Percentiles rank a stretch among this genome's conserved stretches.
Conservation (phyloP, 1,284 basidiomycete genomes). For the Termitomyces sp. region DNA sequence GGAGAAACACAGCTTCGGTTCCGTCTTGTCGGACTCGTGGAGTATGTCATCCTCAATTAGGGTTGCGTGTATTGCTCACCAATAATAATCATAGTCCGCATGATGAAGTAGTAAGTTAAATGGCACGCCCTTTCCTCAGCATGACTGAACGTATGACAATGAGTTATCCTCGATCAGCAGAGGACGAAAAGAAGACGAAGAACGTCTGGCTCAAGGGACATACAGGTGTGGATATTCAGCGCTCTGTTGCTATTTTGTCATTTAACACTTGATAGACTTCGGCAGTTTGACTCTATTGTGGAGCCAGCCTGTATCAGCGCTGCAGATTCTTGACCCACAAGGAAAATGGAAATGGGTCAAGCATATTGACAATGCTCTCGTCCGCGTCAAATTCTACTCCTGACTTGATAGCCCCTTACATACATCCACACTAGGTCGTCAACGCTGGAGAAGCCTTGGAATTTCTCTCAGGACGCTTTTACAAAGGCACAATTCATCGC, state of each 20-base stretch:
- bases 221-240: conserved; percentile 31
- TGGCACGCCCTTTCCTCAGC: background rate
- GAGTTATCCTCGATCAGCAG: conserved; percentile 27
- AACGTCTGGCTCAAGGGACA: conserved; percentile 54
- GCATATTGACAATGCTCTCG: conserved; percentile 49
- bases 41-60: conserved; percentile 24
- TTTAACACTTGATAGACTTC: conserved; percentile 33
- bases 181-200: conserved; percentile 45
- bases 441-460: conserved; percentile 37
- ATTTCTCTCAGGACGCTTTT: conserved; percentile 40
- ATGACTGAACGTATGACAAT: background rate
- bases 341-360: conserved; percentile 46
- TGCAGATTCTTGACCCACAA: conserved; percentile 44
- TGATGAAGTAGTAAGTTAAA: conserved; percentile 41
- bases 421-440: conserved; percentile 13
- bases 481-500: conserved; percentile 30
- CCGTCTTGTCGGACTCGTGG: conserved; percentile 31
- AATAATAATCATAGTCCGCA: conserved; percentile 26
- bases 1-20: conserved; percentile 40
- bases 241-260: background rate
- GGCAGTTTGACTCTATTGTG: conserved; percentile 48
- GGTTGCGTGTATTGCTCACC: background rate
- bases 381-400: conserved; percentile 20
- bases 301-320: conserved; percentile 47
- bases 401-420: background rate